Base-by-base conservation (phyloP, 2,329 filamentous ascomycete species). In the Colletotrichum musae region DNA sequence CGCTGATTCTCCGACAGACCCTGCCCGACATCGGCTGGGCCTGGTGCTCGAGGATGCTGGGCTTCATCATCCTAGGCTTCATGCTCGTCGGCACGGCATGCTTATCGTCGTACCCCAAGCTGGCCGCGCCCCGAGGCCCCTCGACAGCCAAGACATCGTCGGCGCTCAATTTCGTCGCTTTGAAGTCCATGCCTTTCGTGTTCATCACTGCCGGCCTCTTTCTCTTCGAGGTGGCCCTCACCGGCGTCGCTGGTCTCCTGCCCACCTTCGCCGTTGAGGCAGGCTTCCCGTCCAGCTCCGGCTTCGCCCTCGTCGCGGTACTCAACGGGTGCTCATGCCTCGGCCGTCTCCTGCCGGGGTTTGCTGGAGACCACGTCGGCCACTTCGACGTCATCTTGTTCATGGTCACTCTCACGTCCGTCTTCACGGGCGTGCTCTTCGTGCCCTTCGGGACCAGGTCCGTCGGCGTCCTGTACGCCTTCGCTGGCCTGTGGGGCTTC, bases 201-300 rank as follows among this genome's bases (percentile, higher is more conserved):
- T 81, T 85, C 41, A 74, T 85, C 3, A 79, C 82, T 0, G 72
- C 79, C 5, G 80, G 79, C 0, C 77, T 85, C 9, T 84, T 86
- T 65, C 77, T 80, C 16, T 81, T 86, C 32, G 85, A 87, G 60
- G 82, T 86, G 57, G 81, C 82, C 47, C 80, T 86, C 28, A 86
- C 86, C 48, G 83, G 83, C 16, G 80, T 83, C 28, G 79, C 82
- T 1, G 82, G 81, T 1, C 78, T 86, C 13, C 73, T 86, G 1
- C 84, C 85, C 0, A 85, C 82, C 0, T 85, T 86, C 68, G 80
- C 81, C 1, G 80, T 79, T 0, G 74, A 71, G 5, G 74, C 77
- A 5, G 72, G 74, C 18, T 79, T 84, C 45, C 73, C 78, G 4
- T 64, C 75, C 1, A 76, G 82, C 50, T 78, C 80, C 1, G 82